These are phyloP conservation scores for Podospora didyma DNA, from an alignment of 495 filamentous ascomycete species.

Conservation along the genomic window DNA sequence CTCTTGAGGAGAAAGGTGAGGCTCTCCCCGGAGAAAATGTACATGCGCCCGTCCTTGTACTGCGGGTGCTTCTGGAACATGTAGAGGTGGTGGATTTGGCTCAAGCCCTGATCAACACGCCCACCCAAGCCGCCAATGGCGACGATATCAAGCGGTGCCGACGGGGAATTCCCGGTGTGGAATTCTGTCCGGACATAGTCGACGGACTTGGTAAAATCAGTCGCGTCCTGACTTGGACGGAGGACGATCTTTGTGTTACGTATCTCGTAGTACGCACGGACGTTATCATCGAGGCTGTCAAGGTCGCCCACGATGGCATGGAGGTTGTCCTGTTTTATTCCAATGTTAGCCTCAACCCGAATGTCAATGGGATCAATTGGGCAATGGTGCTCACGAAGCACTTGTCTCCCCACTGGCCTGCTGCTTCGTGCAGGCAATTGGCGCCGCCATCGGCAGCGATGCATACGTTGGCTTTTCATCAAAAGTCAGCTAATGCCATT, in stretches of 20 bases:
- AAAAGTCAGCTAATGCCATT: conserved; percentile 10
- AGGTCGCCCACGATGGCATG: conserved; percentile 79
- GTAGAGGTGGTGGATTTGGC: conserved; percentile 76
- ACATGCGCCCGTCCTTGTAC: conserved; percentile 49
- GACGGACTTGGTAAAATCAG: conserved; percentile 67
- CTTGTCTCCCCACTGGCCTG: conserved; percentile 16
- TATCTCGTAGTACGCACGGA: conserved; percentile 56
- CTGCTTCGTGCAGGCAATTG: conserved; percentile 67
- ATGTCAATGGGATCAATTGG: no score
- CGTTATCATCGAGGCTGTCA: conserved; percentile 65
- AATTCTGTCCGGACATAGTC: conserved; percentile 30
- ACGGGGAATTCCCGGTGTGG: not conserved
- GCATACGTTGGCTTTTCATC: conserved; percentile 46
- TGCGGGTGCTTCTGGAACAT: conserved; percentile 47
- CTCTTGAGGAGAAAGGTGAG: conserved; percentile 72
- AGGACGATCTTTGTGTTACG: conserved; percentile 50
- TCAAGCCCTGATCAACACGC: conserved; percentile 86
- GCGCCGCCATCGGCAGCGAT: conserved; percentile 91
- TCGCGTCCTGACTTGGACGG: conserved; percentile 76
- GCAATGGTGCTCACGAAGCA: conserved; percentile 15
- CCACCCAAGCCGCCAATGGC: conserved; percentile 83
- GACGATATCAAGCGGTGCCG: conserved; percentile 45
- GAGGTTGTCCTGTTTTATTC: conserved; percentile 48
- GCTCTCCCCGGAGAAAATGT: conserved; percentile 72
- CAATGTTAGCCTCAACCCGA: no score